Evolutionary conservation across 1,284 basidiomycete genomes (phyloP), one percentile per base, ranked within the genome.

Genomic region (Malassezia sp.): DNA sequence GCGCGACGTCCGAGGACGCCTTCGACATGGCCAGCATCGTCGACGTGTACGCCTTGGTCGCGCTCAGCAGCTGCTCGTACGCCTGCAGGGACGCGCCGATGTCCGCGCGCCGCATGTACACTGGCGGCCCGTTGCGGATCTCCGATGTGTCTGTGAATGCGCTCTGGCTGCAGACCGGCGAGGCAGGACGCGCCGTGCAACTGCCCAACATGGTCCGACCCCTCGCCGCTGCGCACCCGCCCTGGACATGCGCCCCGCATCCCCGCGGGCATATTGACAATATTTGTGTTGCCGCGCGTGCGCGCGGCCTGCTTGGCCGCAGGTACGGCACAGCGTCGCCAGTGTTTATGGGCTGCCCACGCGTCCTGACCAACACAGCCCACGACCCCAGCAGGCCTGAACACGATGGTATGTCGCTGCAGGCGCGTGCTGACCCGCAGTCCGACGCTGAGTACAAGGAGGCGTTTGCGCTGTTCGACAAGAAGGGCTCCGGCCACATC

Each of bases 401-500:
- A 14, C 27, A 45, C 24, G 22, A 35, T 45, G 43, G 33, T 33
- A 27, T 24, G 29, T 26, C 23, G 23, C 4, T n/a, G 4, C 12
- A 3, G 9, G 3, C n/a, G 4, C 10, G 12, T 4, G n/a, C 17
- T 29, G 34, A 30, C 38, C 10, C n/a, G 15, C 52, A 61, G 59
- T 61, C 60, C 23, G 58, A 67, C 52, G 55, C 67, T 31, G 67
- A 69, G 37, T 64, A 63, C 78, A 86, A 87, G 65, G 89, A 95
- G 73, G 90, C 90, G 5, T 95, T 96, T 68, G 88, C 89, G 26
- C 81, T 97, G 21, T 96, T 96, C 71, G 91, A 97, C 76, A 97
- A 97, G 76, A 82, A 83, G 62, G 90, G 91, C 24, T 86, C 84
- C 2, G 88, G 89, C 15, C 78, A 83, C 32, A 85, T 97, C 27